Evolutionary conservation across 2,329 filamentous ascomycete genomes (phyloP).

Genomic region (Hysterium pulicare): DNA sequence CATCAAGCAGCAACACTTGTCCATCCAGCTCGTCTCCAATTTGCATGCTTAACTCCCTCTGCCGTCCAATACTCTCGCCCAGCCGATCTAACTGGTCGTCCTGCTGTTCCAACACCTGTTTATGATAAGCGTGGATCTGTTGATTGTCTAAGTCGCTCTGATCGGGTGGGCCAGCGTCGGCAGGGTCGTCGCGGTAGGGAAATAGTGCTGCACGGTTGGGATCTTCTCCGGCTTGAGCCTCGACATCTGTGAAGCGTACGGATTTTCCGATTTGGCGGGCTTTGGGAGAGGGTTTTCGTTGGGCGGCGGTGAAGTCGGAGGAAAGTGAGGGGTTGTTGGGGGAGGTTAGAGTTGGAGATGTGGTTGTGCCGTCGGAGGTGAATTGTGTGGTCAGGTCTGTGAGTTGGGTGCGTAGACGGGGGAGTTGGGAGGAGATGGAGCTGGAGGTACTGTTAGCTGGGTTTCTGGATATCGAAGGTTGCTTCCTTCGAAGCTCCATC

Average conservation of each 20-base stretch:
- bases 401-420: slow-evolving; percentile 69
- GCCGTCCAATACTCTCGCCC: slow-evolving; percentile 80
- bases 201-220: slow-evolving; percentile 56
- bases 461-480: too few relatives aligned
- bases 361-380: slow-evolving; percentile 57
- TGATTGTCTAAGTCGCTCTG: slow-evolving; percentile 66
- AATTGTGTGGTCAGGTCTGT: slow-evolving; percentile 77
- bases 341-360: slow-evolving; percentile 38
- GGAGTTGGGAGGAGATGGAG: slow-evolving; percentile 54
- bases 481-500: neutral
- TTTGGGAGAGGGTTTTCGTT: slow-evolving; percentile 34
- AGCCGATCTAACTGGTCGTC: slow-evolving; percentile 89
- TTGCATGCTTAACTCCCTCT: slow-evolving; percentile 89
- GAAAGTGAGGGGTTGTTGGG: slow-evolving; percentile 42
- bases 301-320: slow-evolving; percentile 34
- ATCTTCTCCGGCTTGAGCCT: slow-evolving; percentile 37
- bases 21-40: slow-evolving; percentile 94
- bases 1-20: slow-evolving; percentile 84
- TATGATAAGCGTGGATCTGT: slow-evolving; percentile 84
- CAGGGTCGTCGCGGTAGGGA: slow-evolving; percentile 70
- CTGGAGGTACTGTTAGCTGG: slow-evolving; percentile 13
- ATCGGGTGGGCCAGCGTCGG: slow-evolving; percentile 43
- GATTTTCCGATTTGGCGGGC: slow-evolving; percentile 56
- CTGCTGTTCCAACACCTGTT: slow-evolving; percentile 77
- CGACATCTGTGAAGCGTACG: slow-evolving; percentile 80